Evolutionary conservation across 768 basidiomycete species (phyloP).

Genomic region (Mycena leptocephala): DNA sequence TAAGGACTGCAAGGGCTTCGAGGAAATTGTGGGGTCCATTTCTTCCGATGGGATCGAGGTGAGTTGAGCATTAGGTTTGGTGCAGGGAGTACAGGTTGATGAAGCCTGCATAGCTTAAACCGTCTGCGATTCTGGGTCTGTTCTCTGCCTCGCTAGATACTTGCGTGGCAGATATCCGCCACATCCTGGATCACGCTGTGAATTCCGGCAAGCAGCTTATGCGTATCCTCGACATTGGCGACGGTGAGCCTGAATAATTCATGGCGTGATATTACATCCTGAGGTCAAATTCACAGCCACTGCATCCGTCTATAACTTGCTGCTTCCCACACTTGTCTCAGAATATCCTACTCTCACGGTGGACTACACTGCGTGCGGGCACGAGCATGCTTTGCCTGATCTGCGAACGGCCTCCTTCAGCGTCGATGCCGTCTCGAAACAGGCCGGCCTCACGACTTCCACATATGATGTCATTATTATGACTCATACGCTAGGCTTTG

Average conservation of each 20-base stretch:
- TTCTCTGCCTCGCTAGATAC: conserved; percentile 7
- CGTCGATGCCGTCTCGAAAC: conserved; percentile 13
- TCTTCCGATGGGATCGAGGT: not conserved
- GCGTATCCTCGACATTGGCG: conserved; percentile 20
- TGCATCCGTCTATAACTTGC: conserved; percentile 4
- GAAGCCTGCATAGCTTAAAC: not conserved
- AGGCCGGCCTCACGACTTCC: not conserved
- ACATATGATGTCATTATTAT: conserved; percentile 18
- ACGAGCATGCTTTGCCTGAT: conserved; percentile 19
- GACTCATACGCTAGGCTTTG: conserved; percentile 20
- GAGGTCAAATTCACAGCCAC: conserved; percentile 3
- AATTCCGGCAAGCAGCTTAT: conserved; percentile 15
- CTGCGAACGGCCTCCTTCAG: conserved; percentile 13
- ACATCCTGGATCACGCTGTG: conserved; percentile 14
- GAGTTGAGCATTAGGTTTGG: not conserved
- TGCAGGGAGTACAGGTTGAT: not conserved
- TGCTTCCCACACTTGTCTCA: not conserved
- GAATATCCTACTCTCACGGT: conserved; percentile 14
- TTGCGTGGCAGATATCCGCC: not conserved
- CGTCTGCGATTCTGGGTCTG: conserved; percentile 10
- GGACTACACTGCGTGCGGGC: conserved; percentile 20
- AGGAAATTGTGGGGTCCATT: conserved; percentile 17
- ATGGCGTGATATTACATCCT: not conserved
- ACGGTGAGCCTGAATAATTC: conserved; percentile 4
- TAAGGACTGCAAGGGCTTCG: not conserved